Conservation (phyloP, 441 rosid genomes). For the Corymbia calophylla region DNA sequence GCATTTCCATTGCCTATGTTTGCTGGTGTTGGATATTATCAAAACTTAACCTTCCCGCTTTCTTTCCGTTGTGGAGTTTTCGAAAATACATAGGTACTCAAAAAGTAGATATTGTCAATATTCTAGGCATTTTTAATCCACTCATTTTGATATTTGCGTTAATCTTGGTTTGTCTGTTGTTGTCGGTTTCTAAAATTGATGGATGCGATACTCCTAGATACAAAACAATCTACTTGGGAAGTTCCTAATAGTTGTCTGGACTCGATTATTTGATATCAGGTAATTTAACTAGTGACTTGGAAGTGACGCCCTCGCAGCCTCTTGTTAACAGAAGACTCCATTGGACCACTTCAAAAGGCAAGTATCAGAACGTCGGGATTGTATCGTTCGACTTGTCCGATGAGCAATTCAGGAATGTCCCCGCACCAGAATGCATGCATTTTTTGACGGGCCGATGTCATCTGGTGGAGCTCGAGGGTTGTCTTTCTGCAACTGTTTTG, state of each 20-base stretch:
- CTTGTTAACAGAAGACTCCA: not conserved
- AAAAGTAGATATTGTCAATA: not conserved
- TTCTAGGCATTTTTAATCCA: not conserved
- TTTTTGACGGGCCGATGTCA: not conserved
- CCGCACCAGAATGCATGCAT: not conserved
- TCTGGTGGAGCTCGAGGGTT: constrained; percentile 2
- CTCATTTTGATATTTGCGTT: not conserved
- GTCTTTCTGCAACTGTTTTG: constrained; percentile 11
- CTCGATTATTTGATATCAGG: not conserved
- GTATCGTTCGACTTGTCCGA: not conserved
- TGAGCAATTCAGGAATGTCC: not conserved
- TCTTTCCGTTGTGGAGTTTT: not conserved
- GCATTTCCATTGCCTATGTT: not conserved
- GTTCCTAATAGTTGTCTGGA: not conserved
- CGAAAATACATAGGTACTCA: not conserved
- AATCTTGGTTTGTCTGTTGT: not conserved
- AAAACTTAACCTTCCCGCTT: not conserved
- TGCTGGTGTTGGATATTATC: not conserved
- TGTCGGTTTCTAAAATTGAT: not conserved
- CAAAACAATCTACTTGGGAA: not conserved
- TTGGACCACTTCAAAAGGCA: not conserved
- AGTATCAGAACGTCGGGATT: not conserved
- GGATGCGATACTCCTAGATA: not conserved
- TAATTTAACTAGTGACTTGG: not conserved
- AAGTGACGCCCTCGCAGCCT: not conserved